Evolutionary conservation across 202 grass and related monocot genomes (phyloP).

Genomic region (Panicum virgatum): DNA sequence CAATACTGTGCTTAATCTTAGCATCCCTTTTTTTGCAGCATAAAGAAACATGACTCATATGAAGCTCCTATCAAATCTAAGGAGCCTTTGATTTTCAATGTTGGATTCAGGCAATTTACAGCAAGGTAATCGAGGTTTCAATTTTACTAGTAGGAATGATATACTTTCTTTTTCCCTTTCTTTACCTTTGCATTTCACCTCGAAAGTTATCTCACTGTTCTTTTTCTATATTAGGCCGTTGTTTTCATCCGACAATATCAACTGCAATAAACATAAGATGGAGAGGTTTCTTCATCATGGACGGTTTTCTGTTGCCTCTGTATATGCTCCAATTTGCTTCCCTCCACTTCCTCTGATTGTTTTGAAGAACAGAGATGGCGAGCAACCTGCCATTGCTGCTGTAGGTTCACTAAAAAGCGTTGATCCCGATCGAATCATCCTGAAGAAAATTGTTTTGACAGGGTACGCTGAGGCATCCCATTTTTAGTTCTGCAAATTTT

Average conservation of each 20-base stretch:
- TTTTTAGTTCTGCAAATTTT: background rate
- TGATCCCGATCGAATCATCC: constrained; percentile 76
- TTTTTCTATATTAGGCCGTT: constrained; percentile 57
- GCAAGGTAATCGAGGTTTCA: constrained; percentile 69
- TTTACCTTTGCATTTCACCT: constrained; percentile 9
- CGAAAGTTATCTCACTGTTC: constrained; percentile 24
- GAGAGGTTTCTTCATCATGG: constrained; percentile 95
- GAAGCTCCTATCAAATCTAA: constrained; percentile 92
- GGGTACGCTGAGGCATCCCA: constrained; percentile 54
- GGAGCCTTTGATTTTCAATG: constrained; percentile 82
- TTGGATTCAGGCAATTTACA: constrained; percentile 85
- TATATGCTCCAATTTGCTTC: constrained; percentile 89
- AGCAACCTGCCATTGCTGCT: constrained; percentile 66
- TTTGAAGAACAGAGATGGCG: constrained; percentile 69
- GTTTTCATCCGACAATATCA: constrained; percentile 90
- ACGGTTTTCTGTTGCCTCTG: constrained; percentile 81
- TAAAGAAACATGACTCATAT: constrained; percentile 93
- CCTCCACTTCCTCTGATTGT: constrained; percentile 75
- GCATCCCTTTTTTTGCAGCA: constrained; percentile 40
- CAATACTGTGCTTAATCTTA: constrained; percentile 14
- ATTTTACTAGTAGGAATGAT: background rate
- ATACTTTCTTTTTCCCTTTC: background rate
- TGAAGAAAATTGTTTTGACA: constrained; percentile 94
- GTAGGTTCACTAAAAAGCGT: constrained; percentile 83
- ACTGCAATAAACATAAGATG: constrained; percentile 99